Conservation (phyloP, 202 grass and related monocot species). For the Elaeis oleifera region DNA sequence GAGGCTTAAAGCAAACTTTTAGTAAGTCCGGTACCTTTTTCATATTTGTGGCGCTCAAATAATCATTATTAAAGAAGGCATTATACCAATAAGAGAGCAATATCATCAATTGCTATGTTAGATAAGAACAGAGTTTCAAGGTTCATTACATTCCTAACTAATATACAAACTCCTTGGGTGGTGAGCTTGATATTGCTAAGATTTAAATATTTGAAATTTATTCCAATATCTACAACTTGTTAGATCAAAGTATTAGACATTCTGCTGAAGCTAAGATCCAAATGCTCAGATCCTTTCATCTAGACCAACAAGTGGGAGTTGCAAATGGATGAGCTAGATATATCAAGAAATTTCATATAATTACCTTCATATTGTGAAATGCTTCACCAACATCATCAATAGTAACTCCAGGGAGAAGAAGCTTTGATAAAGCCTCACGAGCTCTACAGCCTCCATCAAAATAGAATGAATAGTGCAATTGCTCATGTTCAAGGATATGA, state of each 20-base stretch:
- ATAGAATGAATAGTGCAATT: constrained; percentile 26
- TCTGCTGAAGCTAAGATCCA: constrained; percentile 53
- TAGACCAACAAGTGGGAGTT: constrained; percentile 56
- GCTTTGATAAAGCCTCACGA: constrained; percentile 32
- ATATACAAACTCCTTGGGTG: constrained; percentile 37
- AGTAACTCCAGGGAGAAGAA: constrained; percentile 28
- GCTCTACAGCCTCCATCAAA: constrained; percentile 24
- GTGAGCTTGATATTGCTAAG: constrained; percentile 52
- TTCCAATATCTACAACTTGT: constrained; percentile 54
- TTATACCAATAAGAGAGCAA: constrained; percentile 46
- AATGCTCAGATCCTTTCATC: constrained; percentile 44
- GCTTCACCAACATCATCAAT: constrained; percentile 38
- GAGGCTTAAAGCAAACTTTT: background rate
- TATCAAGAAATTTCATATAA: constrained; percentile 34
- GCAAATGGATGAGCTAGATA: constrained; percentile 38
- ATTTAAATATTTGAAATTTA: constrained; percentile 61
- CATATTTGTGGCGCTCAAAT: constrained; percentile 53
- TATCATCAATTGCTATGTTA: constrained; percentile 68
- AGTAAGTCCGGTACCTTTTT: constrained; percentile 39
- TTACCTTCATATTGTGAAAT: constrained; percentile 36
- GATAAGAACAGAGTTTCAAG: constrained; percentile 51
- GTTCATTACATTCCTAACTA: constrained; percentile 57
- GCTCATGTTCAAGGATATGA: too few relatives aligned
- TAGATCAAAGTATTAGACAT: constrained; percentile 49
- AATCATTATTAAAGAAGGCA: constrained; percentile 50